These are phyloP conservation scores for Theobroma cacao DNA, from an alignment of 345 rosid genomes.

Conservation along the genomic window DNA sequence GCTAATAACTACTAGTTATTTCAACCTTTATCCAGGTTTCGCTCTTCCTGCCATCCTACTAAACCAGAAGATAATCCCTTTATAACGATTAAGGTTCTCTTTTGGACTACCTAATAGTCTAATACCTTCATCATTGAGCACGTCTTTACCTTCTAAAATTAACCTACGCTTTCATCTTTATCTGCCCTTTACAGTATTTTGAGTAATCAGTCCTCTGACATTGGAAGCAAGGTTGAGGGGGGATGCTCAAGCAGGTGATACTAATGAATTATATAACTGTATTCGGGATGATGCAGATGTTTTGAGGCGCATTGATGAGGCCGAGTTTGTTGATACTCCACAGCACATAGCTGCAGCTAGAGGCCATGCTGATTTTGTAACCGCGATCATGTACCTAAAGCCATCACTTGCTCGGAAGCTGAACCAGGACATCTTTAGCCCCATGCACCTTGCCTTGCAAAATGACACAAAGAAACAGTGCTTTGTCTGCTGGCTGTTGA, in stretches of 20 bases:
- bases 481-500: not conserved
- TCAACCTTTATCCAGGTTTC: too few relatives aligned
- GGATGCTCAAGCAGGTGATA: slow-evolving; percentile 16
- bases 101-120: too few relatives aligned
- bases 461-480: not conserved
- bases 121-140: too few relatives aligned
- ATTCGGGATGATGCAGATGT: slow-evolving; percentile 7
- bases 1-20: too few relatives aligned
- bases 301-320: not conserved
- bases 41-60: too few relatives aligned
- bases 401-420: not conserved
- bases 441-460: not conserved
- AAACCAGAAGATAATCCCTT: too few relatives aligned
- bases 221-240: too few relatives aligned
- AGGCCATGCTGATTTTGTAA: too few relatives aligned
- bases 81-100: too few relatives aligned
- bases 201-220: not conserved
- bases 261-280: slow-evolving; percentile 6
- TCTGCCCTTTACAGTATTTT: too few relatives aligned
- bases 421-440: not conserved
- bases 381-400: not conserved
- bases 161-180: too few relatives aligned
- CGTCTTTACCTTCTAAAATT: too few relatives aligned
- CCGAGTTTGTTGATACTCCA: not conserved
- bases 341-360: not conserved